Percentiles rank a stretch among this genome's conserved stretches.
Evolutionary conservation across 2,329 filamentous ascomycete genomes (phyloP).

Genomic region (Clarireedia sp.): DNA sequence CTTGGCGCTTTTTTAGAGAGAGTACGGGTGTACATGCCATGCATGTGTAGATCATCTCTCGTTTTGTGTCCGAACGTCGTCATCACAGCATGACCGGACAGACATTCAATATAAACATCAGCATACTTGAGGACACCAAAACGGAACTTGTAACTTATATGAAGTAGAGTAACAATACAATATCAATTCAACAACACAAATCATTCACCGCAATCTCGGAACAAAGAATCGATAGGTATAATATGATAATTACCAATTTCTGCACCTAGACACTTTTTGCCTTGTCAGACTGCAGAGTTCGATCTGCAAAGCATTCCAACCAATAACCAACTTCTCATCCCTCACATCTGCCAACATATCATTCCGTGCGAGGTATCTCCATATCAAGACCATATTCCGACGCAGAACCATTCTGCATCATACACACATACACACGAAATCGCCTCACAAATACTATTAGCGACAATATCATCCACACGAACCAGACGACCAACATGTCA

Average conservation of each 20-base stretch:
- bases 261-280: too few species aligned
- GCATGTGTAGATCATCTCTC: too few species aligned
- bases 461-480: neutral
- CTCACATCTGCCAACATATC: neutral
- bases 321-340: neutral
- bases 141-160: too few species aligned
- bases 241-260: too few species aligned
- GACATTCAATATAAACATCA: too few species aligned
- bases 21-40: too few species aligned
- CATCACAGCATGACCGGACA: neutral
- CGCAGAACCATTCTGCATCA: neutral
- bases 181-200: too few species aligned
- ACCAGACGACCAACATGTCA: constrained; percentile 38
- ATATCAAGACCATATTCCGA: neutral
- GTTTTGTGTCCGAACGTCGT: neutral
- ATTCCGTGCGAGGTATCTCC: too few species aligned
- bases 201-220: too few species aligned
- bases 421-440: neutral
- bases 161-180: too few species aligned
- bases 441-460: neutral
- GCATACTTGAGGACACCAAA: too few species aligned
- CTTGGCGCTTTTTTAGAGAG: neutral
- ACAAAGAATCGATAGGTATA: too few species aligned
- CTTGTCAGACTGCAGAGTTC: neutral
- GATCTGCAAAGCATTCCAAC: neutral